Evolutionary conservation across 169 alveolate species (phyloP).

Genomic region (Cyclospora cayetanensis): DNA sequence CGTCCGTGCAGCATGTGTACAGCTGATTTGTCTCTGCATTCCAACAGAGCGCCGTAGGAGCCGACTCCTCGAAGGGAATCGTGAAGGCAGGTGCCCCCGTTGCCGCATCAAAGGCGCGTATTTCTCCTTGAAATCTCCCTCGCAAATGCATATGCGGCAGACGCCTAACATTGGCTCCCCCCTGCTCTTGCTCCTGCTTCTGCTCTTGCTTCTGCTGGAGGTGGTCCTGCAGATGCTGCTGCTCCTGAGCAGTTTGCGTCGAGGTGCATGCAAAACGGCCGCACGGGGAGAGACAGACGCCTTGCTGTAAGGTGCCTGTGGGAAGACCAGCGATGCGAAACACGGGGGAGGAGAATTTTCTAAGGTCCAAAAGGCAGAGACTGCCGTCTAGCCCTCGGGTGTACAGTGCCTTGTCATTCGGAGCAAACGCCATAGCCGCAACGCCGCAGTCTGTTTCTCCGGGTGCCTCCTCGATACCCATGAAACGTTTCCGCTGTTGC

Average conservation of each 20-base stretch:
- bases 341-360: conserved; percentile 54
- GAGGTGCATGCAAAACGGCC: conserved; percentile 11
- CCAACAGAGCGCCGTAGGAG: neutral
- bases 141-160: neutral
- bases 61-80: neutral
- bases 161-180: too few species aligned
- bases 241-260: conserved; percentile 1
- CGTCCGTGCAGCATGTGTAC: neutral
- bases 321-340: neutral
- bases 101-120: neutral
- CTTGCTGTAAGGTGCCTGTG: neutral
- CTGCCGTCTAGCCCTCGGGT: conserved; percentile 54
- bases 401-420: conserved; percentile 33
- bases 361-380: conserved; percentile 61
- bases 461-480: neutral
- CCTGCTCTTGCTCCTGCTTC: neutral
- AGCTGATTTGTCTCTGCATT: too few species aligned
- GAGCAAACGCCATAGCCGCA: neutral
- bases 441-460: neutral
- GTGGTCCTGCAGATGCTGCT: neutral
- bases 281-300: conserved; percentile 67
- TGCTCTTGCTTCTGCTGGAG: neutral
- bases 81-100: neutral
- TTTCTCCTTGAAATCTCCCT: neutral
- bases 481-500: neutral